phyloP scores from a whole-genome alignment of 2,329 filamentous ascomycete genomes.

The Diaporthe australafricana region DNA sequence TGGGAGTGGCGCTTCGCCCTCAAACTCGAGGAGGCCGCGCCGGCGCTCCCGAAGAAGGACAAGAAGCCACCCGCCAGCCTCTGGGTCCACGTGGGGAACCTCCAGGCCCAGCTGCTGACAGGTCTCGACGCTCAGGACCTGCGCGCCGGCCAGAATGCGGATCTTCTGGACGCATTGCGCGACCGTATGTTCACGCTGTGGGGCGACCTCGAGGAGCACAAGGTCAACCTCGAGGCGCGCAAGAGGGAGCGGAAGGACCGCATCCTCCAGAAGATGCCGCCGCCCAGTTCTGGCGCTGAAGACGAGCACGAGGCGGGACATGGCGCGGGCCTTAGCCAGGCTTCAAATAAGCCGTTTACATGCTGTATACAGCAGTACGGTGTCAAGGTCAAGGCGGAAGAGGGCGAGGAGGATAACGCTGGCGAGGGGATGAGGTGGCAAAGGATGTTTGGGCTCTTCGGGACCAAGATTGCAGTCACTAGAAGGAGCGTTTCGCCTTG shows the following conservation, averaged over 20 bases:
- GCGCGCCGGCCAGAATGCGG: slow-evolving; percentile 54
- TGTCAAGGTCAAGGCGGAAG: slow-evolving; percentile 56
- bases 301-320: slow-evolving; percentile 36
- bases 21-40: slow-evolving; percentile 76
- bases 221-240: slow-evolving; percentile 52
- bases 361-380: slow-evolving; percentile 82
- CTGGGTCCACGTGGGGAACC: slow-evolving; percentile 76
- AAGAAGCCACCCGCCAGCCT: slow-evolving; percentile 61
- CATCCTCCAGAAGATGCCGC: slow-evolving; percentile 44
- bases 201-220: slow-evolving; percentile 85
- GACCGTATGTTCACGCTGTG: slow-evolving; percentile 83
- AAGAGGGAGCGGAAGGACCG: slow-evolving; percentile 36
- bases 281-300: slow-evolving; percentile 47
- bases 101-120: slow-evolving; percentile 60
- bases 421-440: slow-evolving; percentile 66
- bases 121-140: slow-evolving; percentile 67
- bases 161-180: slow-evolving; percentile 64
- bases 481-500: neutral
- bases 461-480: slow-evolving; percentile 65
- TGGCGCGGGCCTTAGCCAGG: slow-evolving; percentile 34
- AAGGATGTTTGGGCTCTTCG: slow-evolving; percentile 73
- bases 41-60: slow-evolving; percentile 37
- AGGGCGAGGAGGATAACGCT: slow-evolving; percentile 57
- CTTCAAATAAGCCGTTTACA: slow-evolving; percentile 70
- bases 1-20: slow-evolving; percentile 92